Conservation (phyloP, 371 early-diverging fungal genomes). For the Saksenaea vasiformis region DNA sequence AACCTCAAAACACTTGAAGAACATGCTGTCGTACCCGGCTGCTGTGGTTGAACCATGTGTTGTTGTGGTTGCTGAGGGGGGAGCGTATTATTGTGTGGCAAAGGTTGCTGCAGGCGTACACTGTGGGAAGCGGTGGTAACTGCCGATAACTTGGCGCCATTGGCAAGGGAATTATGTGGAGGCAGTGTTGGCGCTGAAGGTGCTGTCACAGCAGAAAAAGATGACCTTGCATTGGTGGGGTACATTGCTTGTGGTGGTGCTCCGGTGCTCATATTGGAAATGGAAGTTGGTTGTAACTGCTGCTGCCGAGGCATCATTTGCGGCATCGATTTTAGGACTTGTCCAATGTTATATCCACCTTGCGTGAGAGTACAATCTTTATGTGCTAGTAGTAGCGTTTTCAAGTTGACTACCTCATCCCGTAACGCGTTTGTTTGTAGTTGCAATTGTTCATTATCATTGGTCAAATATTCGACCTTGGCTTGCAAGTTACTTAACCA, state of each 20-base stretch:
- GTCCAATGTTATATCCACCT: slow-evolving; percentile 41
- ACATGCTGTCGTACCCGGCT: slow-evolving; percentile 11
- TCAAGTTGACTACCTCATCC: slow-evolving; percentile 75
- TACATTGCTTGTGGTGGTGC: background rate
- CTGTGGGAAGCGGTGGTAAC: background rate
- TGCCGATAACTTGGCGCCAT: background rate
- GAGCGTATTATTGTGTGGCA: background rate
- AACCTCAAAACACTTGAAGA: slow-evolving; percentile 20
- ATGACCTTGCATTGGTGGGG: background rate
- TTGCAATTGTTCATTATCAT: slow-evolving; percentile 75
- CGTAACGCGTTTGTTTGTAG: slow-evolving; percentile 65
- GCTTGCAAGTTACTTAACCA: slow-evolving; percentile 78
- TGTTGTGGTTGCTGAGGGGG: background rate
- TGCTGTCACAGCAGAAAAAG: background rate
- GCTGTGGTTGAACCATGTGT: slow-evolving; percentile 11
- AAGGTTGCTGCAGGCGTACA: background rate
- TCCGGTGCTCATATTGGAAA: background rate
- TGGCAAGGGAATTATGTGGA: background rate
- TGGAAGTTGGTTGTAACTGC: background rate
- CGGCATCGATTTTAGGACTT: background rate
- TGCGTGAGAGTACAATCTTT: slow-evolving; percentile 76
- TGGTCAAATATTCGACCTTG: slow-evolving; percentile 70
- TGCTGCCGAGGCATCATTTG: background rate
- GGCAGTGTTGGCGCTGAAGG: background rate
- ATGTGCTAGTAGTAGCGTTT: slow-evolving; percentile 75